Evolutionary conservation across 2,329 filamentous ascomycete genomes (phyloP).

Genomic region (Phialophora expanda): DNA sequence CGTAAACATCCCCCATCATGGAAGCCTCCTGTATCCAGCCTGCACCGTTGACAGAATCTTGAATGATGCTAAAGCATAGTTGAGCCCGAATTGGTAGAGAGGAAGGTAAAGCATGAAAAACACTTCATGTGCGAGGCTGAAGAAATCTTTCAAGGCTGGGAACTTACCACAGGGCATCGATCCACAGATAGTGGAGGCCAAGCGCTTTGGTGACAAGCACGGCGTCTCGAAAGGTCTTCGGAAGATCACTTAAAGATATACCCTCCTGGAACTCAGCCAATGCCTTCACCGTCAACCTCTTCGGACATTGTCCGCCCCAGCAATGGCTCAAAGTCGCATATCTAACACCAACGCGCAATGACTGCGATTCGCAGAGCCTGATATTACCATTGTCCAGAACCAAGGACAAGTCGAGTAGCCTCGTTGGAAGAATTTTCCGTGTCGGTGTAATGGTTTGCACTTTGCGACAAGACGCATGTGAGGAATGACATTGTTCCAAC

Average conservation of each 20-base stretch:
- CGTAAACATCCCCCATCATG: constrained; percentile 10
- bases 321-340: constrained; percentile 11
- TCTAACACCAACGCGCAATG: not conserved
- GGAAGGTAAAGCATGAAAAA: not conserved
- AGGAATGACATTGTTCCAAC: constrained; percentile 7
- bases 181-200: constrained; percentile 9
- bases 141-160: not conserved
- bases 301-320: constrained; percentile 5
- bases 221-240: constrained; percentile 4
- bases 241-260: constrained; percentile 1
- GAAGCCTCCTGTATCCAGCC: constrained; percentile 11
- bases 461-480: not conserved
- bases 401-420: not conserved
- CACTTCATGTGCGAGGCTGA: not conserved
- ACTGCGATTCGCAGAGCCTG: not conserved
- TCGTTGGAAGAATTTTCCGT: constrained; percentile 1
- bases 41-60: not conserved
- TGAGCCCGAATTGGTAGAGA: not conserved
- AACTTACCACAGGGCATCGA: constrained; percentile 10
- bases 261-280: not conserved
- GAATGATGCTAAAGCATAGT: constrained; percentile 1
- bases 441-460: not conserved
- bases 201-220: not conserved
- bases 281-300: not conserved
- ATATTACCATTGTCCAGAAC: not conserved